Evolutionary conservation across 169 alveolate species (phyloP), one percentile per base, ranked within the genome.

Genomic region (Eimeria praecox): DNA sequence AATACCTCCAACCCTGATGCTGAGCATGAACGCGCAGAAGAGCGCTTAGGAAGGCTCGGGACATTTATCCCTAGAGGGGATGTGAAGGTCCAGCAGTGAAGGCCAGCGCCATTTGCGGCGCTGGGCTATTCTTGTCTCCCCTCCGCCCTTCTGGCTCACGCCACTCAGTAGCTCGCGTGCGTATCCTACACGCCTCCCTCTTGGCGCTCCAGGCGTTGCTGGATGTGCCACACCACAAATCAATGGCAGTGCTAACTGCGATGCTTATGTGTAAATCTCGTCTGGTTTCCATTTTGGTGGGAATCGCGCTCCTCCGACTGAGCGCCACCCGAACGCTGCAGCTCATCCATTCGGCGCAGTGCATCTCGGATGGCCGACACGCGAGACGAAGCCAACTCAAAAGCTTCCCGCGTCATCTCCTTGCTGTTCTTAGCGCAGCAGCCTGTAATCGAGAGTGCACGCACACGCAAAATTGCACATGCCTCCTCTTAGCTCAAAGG

Each of bases 331-430:
- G 14, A 8, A 38, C 69, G 78, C 42, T 35, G 82, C 66, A 86
- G 33, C 49, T 86, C 82, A 49, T 86, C 93, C 59, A 86, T 86
- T 42, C 93, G 93, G 56, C 46, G 82, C 62, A 86, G 93, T 62
- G 82, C 82, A 8, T 56, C 93, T 30, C 93, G 64, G 49, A 86
- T 86, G 30, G 80, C 56, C 49, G 82, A 86, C 10, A 86, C 78
- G 64, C 93, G 93, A 73, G 82, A 64, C 33, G 93, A 35, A 46
- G 93, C 93, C 10, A 64, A 64, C 93, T 86, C 93, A 62, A 86
- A 86, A 8, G 93, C 93, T 42, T 56, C 93, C 42, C 93, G 93
- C 66, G 93, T 62, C 93, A 86, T 30, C 54, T 86, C 93, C 93
- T 86, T 86, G 82, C 38, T 86, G 82, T 86, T 56, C 62, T 71